These are phyloP conservation scores for Eucalyptus sp. DNA, from an alignment of 345 rosid species.

Conservation along the genomic window DNA sequence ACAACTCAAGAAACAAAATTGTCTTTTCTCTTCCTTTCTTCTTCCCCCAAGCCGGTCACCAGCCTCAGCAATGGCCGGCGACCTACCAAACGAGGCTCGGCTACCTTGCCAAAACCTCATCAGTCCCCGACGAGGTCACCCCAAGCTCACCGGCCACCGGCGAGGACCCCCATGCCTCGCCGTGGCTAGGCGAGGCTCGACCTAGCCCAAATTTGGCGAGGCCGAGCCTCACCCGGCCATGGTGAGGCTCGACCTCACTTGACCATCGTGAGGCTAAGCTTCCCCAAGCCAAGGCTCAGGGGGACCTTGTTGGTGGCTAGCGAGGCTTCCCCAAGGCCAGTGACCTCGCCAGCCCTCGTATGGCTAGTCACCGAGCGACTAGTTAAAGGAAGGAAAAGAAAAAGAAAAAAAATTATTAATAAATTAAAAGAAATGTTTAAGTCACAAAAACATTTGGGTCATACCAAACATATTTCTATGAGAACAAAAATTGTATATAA, in stretches of 20 bases:
- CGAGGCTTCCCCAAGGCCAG: fast-evolving
- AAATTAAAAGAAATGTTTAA: no score
- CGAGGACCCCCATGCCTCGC: no score
- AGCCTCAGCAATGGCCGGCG: fast-evolving
- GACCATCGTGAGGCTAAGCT: fast-evolving
- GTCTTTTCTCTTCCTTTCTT: no score
- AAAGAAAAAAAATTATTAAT: no score
- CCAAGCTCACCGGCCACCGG: fast-evolving
- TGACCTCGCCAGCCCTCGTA: no score
- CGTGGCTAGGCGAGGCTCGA: fast-evolving
- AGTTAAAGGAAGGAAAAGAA: no score
- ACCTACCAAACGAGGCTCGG: fast-evolving
- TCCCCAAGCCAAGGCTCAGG: fast-evolving
- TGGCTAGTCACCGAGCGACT: no score
- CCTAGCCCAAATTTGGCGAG: no score
- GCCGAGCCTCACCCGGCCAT: no score
- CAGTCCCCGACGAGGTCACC: fast-evolving
- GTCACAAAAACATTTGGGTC: no score
- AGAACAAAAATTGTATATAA: no score
- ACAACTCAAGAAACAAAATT: no score
- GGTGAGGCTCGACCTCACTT: fast-evolving
- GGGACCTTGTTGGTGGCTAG: fast-evolving
- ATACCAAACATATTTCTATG: fast-evolving
- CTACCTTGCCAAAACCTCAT: fast-evolving
- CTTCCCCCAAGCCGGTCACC: fast-evolving